Percentiles rank a stretch among this genome's conserved stretches.
phyloP scores from a whole-genome alignment of 1,139 yeast genomes.

The Candida sp. region DNA sequence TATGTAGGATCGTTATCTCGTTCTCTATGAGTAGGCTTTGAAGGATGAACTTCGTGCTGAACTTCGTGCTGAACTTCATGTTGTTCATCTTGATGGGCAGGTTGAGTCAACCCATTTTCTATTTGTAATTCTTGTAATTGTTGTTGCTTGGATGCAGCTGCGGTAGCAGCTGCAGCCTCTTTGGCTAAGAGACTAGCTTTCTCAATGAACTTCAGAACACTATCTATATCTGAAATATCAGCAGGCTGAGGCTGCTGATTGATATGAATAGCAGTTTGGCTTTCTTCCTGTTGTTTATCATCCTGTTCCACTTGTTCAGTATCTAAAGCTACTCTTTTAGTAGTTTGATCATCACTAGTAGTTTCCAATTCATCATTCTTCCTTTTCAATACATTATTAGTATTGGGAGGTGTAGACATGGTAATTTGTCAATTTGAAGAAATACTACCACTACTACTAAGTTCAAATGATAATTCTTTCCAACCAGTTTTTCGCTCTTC shows the following conservation, averaged over 20 bases:
- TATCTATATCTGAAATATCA: constrained; percentile 14
- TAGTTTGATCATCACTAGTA: constrained; percentile 30
- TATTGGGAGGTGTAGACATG: constrained; percentile 10
- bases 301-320: constrained; percentile 40
- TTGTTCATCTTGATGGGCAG: constrained; percentile 2
- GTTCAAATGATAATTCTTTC: constrained; percentile 4
- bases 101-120: constrained; percentile 3
- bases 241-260: constrained; percentile 7
- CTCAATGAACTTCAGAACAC: constrained; percentile 10
- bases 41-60: constrained; percentile 11
- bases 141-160: constrained; percentile 4
- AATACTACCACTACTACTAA: constrained; percentile 21
- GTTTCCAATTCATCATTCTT: constrained; percentile 59
- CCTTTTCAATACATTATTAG: constrained; percentile 52
- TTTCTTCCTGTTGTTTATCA: constrained; percentile 35
- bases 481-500: neutral
- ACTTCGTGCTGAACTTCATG: neutral
- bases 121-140: constrained; percentile 6
- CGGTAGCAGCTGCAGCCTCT: constrained; percentile 2
- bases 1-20: constrained; percentile 53
- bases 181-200: constrained; percentile 6
- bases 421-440: neutral
- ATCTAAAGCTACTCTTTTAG: constrained; percentile 72
- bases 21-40: constrained; percentile 26
- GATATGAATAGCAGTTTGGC: constrained; percentile 40